Evolutionary conservation across 345 rosid species (phyloP), one percentile per base, ranked within the genome.

Genomic region (Salix dunnii): DNA sequence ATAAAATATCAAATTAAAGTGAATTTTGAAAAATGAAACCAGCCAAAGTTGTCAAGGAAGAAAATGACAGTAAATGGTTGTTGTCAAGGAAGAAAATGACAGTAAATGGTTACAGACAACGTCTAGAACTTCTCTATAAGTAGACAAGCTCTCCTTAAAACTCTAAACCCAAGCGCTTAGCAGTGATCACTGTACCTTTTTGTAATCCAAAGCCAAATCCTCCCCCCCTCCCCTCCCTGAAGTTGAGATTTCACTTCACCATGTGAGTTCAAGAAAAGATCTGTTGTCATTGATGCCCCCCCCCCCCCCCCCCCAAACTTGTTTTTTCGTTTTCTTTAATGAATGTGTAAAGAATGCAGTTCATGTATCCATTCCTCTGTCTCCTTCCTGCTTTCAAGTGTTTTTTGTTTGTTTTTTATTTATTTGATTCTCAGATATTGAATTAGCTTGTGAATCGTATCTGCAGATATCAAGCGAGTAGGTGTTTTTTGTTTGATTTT

Each of bases 391-490:
- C 21, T 66, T 35, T 20, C 43, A 33, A 66, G 25, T 33, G n/a
- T 40, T 35, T 66, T 36, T 28, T 64, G 13, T 63, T 46, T 46
- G 4, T 14, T 10, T 2, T 30, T 48, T n/a, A n/a, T 25, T 42
- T 63, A 48, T 64, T 77, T 51, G 55, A 77, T 49, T 65, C 31
- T 33, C 51, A 3, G 42, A 48, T 53, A 21, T 72, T 72, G 43
- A 40, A 27, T 18, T 18, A 2, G 7, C 14, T 46, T 4, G 16
- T 20, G 16, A 28, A 8, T 72, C 42, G 10, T 20, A 30, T 65
- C 40, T 65, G 30, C 76, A 53, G 76, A 67, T 66, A 66, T 53
- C 13, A 31, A 66, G 72, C 28, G n/a, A 65, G 25, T 36, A 65
- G 72, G 55, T 66, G 23, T 11, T 51, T 61, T 71, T n/a, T n/a